Base-by-base conservation (phyloP, 768 basidiomycete genomes). In the Lactifluus rugatus region DNA sequence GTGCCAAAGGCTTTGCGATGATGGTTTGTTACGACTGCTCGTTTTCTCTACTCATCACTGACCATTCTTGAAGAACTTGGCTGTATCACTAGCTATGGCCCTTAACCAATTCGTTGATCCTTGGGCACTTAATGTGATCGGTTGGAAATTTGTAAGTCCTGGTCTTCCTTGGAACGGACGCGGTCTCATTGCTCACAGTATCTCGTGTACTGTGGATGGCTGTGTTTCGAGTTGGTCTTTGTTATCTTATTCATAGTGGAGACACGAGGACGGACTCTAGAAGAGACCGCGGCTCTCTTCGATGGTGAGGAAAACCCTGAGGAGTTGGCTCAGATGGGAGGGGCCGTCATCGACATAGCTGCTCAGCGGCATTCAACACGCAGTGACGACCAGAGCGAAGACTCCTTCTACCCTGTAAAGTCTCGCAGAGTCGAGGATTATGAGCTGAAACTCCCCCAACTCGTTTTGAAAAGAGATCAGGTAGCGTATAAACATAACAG, bases 31-130 rank as follows among this genome's bases (percentile, higher is more conserved):
- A 17, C 19, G 10, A 19, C 25, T 50, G 46, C 21, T 19, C 52
- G 64, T 5, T n/a, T 23, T 26, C 28, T 46, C 23, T 23, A 44
- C 17, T 16, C 25, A 45, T 49, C 1, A 28, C 19, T 52, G n/a
- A 25, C 28, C 39, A 17, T 14, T 36, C 54, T 5, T 63, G 19
- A 51, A 85, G 84, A 85, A 84, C 67, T 70, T 87, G 51, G 74
- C 75, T 5, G 74, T 87, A 28, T 83, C 80, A 65, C 72, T 85
- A 37, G 80, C 84, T 2, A 73, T 87, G 26, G 84, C 87, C 2
- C 85, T 92, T 70, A 91, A 87, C 64, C 85, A 86, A 66, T 86
- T 88, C 54, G 80, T 88, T 48, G 90, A 90, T 64, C 87, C 89
- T 7, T 81, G 83, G 74, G 89, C 88, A 1, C 71, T 91, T 23